Percentiles rank a stretch among this genome's conserved stretches.
These are phyloP conservation scores for Dipteronia sinensis DNA, from an alignment of 345 rosid genomes.

Conservation along the genomic window DNA sequence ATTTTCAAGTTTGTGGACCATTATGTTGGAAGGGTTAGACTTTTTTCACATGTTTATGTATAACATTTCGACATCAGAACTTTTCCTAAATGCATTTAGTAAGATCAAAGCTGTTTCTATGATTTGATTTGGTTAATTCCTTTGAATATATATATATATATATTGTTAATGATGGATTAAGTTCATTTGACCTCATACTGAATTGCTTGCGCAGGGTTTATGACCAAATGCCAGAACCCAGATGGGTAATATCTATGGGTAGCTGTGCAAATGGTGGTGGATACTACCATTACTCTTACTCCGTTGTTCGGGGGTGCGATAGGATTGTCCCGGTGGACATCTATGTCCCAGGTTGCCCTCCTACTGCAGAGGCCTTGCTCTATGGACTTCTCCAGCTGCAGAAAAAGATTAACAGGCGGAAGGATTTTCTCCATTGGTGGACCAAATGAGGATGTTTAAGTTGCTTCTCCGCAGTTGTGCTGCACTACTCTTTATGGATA, in stretches of 20 bases:
- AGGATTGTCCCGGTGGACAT: slow-evolving; percentile 97
- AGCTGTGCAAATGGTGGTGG: slow-evolving; percentile 99
- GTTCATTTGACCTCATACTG: slow-evolving; percentile 11
- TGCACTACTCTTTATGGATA: slow-evolving; percentile 6
- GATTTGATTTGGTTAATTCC: background rate
- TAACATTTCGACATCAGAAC: background rate
- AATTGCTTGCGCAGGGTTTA: slow-evolving; percentile 74
- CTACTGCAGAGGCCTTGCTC: slow-evolving; percentile 95
- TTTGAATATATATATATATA: background rate
- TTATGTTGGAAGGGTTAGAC: background rate
- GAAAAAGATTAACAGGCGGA: slow-evolving; percentile 97
- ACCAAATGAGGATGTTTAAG: slow-evolving; percentile 51
- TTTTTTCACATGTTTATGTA: background rate
- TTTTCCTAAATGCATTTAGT: background rate
- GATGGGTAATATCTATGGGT: slow-evolving; percentile 99
- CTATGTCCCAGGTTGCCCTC: slow-evolving; percentile 97
- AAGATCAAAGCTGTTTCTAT: background rate
- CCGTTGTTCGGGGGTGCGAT: slow-evolving; percentile 96
- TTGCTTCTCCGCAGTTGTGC: slow-evolving; percentile 11
- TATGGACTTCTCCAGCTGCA: slow-evolving; percentile 94
- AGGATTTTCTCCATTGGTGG: slow-evolving; percentile 97
- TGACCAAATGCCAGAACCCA: slow-evolving; percentile 99
- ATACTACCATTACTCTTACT: slow-evolving; percentile 96
- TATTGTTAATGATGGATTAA: background rate
- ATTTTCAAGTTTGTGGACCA: background rate